These are phyloP conservation scores for Heliocybe sulcata DNA, from an alignment of 1,284 basidiomycete species.

Conservation along the genomic window DNA sequence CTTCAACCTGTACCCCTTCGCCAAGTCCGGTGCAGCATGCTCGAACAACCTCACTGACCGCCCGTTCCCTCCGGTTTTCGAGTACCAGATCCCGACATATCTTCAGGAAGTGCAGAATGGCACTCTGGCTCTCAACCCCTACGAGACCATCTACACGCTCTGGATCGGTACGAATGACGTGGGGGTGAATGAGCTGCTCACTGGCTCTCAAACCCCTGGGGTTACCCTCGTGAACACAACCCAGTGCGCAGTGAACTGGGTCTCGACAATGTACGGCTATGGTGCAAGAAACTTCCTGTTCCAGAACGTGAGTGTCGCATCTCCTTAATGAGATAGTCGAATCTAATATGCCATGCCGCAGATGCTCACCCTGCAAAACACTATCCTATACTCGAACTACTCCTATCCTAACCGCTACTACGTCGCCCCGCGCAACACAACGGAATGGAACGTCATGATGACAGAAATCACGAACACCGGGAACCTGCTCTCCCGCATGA, in stretches of 20 bases:
- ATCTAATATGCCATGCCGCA: constrained; percentile 5
- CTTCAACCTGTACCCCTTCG: constrained; percentile 32
- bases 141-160: constrained; percentile 37
- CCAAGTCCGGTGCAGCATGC: constrained; percentile 35
- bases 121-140: constrained; percentile 17
- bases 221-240: constrained; percentile 34
- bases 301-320: constrained; percentile 30
- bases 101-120: constrained; percentile 21
- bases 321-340: not conserved
- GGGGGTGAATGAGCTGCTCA: constrained; percentile 29
- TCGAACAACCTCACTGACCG: constrained; percentile 32
- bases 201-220: constrained; percentile 24
- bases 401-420: constrained; percentile 30
- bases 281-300: constrained; percentile 41
- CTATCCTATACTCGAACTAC: constrained; percentile 25
- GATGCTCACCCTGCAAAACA: constrained; percentile 26
- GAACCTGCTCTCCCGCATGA: constrained; percentile 26
- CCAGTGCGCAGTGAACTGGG: constrained; percentile 34
- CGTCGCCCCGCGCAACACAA: constrained; percentile 26
- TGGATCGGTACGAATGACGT: constrained; percentile 46
- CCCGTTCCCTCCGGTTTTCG: constrained; percentile 29
- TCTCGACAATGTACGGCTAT: constrained; percentile 27
- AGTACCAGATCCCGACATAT: constrained; percentile 30
- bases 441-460: constrained; percentile 32
- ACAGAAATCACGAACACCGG: constrained; percentile 25